Conservation (phyloP, 139 green algal species). For the Mychonastes homosphaera region DNA sequence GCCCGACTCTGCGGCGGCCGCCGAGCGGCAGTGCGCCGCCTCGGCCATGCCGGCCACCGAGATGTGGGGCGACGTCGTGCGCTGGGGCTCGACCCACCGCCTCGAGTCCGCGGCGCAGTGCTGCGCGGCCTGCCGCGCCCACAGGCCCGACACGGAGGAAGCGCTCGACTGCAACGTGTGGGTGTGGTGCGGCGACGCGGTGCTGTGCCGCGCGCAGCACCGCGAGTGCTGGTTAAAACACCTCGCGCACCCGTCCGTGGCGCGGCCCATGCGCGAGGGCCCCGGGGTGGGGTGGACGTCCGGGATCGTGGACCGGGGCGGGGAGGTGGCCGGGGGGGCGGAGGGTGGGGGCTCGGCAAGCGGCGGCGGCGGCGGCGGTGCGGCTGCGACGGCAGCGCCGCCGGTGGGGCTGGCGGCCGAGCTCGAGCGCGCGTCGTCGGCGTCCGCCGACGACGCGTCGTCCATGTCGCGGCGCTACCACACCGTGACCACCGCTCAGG, state of each 20-base stretch:
- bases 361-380: too few relatives aligned
- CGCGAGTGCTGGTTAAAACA: conserved; percentile 84
- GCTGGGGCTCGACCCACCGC: conserved; percentile 44
- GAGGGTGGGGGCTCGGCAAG: too few relatives aligned
- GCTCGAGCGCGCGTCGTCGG: not conserved
- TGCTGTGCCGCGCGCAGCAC: conserved; percentile 39
- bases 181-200: conserved; percentile 64
- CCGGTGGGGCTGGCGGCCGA: too few relatives aligned
- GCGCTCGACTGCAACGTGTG: conserved; percentile 70
- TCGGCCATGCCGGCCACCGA: too few relatives aligned
- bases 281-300: conserved; percentile 59
- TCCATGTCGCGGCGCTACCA: conserved; percentile 62
- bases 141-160: conserved; percentile 29
- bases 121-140: conserved; percentile 40
- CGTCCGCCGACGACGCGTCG: not conserved
- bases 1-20: too few relatives aligned
- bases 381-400: too few relatives aligned
- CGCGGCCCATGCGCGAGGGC: conserved; percentile 38
- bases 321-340: too few relatives aligned
- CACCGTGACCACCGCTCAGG: conserved; percentile 66
- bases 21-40: too few relatives aligned
- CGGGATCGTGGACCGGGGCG: conserved; percentile 45
- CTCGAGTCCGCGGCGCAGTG: conserved; percentile 37
- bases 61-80: conserved; percentile 69
- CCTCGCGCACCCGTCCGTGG: conserved; percentile 57